A percentile compares a stretch with the other conserved stretches of the same genome.
phyloP scores from a whole-genome alignment of 2,329 filamentous ascomycete genomes.

The Trichoderma koningii region DNA sequence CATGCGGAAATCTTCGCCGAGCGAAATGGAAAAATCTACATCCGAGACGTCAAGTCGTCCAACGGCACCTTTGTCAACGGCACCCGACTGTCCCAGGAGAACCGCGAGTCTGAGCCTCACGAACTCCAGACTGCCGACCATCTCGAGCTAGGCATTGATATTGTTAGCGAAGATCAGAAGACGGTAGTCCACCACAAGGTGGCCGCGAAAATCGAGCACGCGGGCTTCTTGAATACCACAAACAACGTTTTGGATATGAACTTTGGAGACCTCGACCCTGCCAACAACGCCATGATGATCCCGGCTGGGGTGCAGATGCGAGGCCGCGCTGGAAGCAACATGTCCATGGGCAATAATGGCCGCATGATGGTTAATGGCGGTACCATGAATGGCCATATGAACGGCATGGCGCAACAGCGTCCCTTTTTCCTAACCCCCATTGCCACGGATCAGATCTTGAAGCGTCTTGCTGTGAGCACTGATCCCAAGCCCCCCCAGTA shows the following conservation, averaged over 20 bases:
- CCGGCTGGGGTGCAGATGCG: conserved; percentile 70
- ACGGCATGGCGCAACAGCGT: conserved; percentile 69
- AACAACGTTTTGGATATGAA: conserved; percentile 84
- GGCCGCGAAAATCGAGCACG: conserved; percentile 93
- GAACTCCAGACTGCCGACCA: conserved; percentile 90
- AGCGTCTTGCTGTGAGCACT: conserved; percentile 49
- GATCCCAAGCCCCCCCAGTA: neutral
- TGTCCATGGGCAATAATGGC: conserved; percentile 62
- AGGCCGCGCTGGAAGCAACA: conserved; percentile 68
- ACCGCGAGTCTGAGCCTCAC: conserved; percentile 93
- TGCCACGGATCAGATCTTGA: conserved; percentile 92
- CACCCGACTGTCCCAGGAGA: conserved; percentile 84
- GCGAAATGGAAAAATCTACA: conserved; percentile 84
- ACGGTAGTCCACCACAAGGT: conserved; percentile 99
- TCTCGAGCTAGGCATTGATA: conserved; percentile 94
- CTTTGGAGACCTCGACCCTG: conserved; percentile 87
- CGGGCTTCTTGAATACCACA: conserved; percentile 74
- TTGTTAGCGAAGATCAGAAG: conserved; percentile 97
- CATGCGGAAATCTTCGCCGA: conserved; percentile 97
- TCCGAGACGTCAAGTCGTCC: conserved; percentile 95
- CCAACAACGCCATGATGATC: conserved; percentile 72
- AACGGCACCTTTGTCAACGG: conserved; percentile 99
- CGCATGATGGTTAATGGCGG: conserved; percentile 57
- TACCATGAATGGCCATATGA: conserved; percentile 53
- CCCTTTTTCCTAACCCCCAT: conserved; percentile 87